Evolutionary conservation across 208 protist species (phyloP), one percentile per base, ranked within the genome.

Genomic region (Leishmania mexicana): DNA sequence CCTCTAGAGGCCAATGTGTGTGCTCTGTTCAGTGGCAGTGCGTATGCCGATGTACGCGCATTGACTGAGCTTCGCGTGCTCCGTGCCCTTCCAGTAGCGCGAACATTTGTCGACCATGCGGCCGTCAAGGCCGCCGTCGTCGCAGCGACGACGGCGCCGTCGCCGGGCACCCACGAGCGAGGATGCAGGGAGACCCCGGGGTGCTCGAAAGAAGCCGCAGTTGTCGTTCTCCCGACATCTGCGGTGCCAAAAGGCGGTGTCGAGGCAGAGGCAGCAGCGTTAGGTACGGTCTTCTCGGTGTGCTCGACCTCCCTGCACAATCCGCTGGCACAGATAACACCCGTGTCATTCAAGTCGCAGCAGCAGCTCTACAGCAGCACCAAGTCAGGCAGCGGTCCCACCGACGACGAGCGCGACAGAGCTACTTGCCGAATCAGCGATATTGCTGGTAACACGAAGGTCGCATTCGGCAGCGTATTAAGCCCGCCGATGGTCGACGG

Each of bases 21-120:
- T 72, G 76, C 76, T 1, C 3, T 80, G 60, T 80, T 80, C 64
- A 58, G 64, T 31, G 76, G 76, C 42, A 80, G 76, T 45, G 28
- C 47, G 28, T 80, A 80, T 53, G n/a, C 76, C n/a, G 76, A 38
- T 15, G 42, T 31, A 1, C 45, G 57, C 8, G 11, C 42, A n/a
- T 17, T 42, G 8, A 40, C 62, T 28, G 64, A 80, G 24, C 60
- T 73, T 19, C 24, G 40, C 47, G 76, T 80, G 17, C 76, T 80
- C 21, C 76, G 76, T n/a, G 76, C 64, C 31, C 76, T 80, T 28
- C 76, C 76, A 15, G 60, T 70, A 28, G 24, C 60, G 57, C 75
- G 60, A 49, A 70, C 73, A 42, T 60, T 6, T 31, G 3, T 76
- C 17, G 31, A 40, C 51, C 47, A 42, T 0, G 49, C 35, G 3